Base-by-base conservation (phyloP, 108 stramenopile genomes). In the Cyclotella kingstonii region DNA sequence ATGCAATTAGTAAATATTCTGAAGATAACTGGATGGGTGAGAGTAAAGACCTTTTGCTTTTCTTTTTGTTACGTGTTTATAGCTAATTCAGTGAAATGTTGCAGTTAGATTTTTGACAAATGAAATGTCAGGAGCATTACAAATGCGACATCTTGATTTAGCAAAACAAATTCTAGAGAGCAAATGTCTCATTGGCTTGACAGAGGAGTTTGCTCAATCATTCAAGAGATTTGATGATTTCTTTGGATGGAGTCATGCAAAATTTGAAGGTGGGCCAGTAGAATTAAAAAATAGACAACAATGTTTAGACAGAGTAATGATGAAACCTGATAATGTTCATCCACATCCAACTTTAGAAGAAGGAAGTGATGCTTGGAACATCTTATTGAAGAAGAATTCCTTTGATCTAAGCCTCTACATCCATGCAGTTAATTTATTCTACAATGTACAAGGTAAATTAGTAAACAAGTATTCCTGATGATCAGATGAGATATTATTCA, bases 1-100 rank as follows among this genome's bases (percentile, higher is more conserved):
- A 65, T 42, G 75, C 75, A 21, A 38, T n/a, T n/a, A 64, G 62
- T 34, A 46, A 70, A 22, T 70, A 64, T 45, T 51, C 63, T 7
- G 66, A 68, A 33, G 69, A 76, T n/a, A 76, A 76, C 27, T 76
- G 75, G 75, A 60, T 76, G 56, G 40, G 29, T 35, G 19, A 39
- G 55, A 12, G 19, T 22, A 36, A 11, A 25, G 23, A n/a, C 5
- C 5, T 40, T 41, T 56, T 14, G 9, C 18, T 5, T 50, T 50
- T 26, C 27, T 50, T 28, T 29, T 25, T 17, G 5, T 5, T 9
- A 50, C 27, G 11, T 9, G 5, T 50, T 6, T 5, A 6, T 6
- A 21, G 8, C 18, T n/a, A 54, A 54, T 22, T 45, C 12, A 12
- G 23, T 22, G 4, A 12, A 29, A 8, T 23, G 33, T 11, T 41